A percentile compares a stretch with the other conserved stretches of the same genome.
These are phyloP conservation scores for Zygosaccharomyces lentus DNA, from an alignment of 805 yeast species.

Conservation along the genomic window DNA sequence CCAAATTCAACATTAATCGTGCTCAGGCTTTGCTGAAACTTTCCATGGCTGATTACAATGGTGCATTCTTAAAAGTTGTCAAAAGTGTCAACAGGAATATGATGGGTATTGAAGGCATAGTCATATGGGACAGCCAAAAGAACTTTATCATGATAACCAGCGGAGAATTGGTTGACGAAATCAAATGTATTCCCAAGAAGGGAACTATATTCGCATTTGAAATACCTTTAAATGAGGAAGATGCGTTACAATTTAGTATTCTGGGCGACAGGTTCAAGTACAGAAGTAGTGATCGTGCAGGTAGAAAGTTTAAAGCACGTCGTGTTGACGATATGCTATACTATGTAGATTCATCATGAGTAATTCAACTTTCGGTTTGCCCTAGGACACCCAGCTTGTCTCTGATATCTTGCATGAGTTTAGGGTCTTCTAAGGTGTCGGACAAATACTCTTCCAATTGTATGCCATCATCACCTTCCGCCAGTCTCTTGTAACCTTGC, in stretches of 20 bases:
- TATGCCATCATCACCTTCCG: constrained; percentile 17
- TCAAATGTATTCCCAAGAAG: constrained; percentile 61
- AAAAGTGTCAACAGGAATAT: constrained; percentile 53
- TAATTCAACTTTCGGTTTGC: not conserved
- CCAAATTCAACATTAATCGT: constrained; percentile 23
- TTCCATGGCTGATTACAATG: constrained; percentile 76
- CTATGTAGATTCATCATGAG: constrained; percentile 18
- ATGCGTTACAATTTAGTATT: constrained; percentile 53
- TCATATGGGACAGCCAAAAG: constrained; percentile 78
- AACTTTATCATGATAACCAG: constrained; percentile 52
- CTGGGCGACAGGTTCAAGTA: constrained; percentile 76
- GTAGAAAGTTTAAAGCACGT: constrained; percentile 79
- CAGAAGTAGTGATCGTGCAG: constrained; percentile 75
- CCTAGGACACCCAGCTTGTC: constrained; percentile 11
- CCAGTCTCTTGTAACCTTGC: constrained; percentile 24
- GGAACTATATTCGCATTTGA: constrained; percentile 60
- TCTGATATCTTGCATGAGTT: constrained; percentile 19
- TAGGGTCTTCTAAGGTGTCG: constrained; percentile 18
- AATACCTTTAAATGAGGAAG: constrained; percentile 39
- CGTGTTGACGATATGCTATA: constrained; percentile 55
- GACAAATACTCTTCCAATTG: constrained; percentile 22
- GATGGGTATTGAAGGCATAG: constrained; percentile 67
- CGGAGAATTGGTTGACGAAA: constrained; percentile 51
- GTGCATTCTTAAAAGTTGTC: constrained; percentile 59
- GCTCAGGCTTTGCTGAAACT: constrained; percentile 48